A percentile compares a stretch with the other conserved stretches of the same genome.
Evolutionary conservation across 495 filamentous ascomycete genomes (phyloP).

Genomic region (Hypomontagnella monticulosa): DNA sequence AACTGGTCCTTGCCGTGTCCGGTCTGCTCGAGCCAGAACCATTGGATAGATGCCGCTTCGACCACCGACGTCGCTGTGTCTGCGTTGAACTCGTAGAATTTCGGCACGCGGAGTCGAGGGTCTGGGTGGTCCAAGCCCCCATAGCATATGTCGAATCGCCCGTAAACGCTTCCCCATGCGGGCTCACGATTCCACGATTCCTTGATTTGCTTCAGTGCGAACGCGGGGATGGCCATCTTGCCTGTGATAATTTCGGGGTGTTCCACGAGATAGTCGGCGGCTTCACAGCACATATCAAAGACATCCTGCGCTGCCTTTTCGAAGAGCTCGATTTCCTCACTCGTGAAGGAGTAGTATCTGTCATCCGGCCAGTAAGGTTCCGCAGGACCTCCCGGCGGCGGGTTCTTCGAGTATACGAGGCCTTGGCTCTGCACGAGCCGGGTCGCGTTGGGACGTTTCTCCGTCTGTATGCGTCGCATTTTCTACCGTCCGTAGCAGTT

Average conservation of each 20-base stretch:
- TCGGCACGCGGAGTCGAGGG: conserved; percentile 11
- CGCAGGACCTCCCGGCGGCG: neutral
- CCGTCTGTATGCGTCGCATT: conserved; percentile 11
- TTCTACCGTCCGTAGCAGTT: neutral
- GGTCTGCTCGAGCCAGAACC: conserved; percentile 20
- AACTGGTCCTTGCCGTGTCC: conserved; percentile 17
- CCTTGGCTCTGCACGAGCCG: conserved; percentile 21
- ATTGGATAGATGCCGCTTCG: conserved; percentile 14
- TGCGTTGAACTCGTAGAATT: conserved; percentile 24
- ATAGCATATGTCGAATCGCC: conserved; percentile 19
- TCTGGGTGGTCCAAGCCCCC: conserved; percentile 16
- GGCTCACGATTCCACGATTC: conserved; percentile 11
- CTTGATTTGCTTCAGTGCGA: conserved; percentile 12
- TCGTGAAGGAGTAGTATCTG: conserved; percentile 17
- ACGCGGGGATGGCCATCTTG: conserved; percentile 15
- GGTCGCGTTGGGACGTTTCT: conserved; percentile 15
- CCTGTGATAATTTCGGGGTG: conserved; percentile 1
- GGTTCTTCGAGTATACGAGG: conserved; percentile 1
- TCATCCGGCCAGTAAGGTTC: conserved; percentile 17
- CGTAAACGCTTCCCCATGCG: conserved; percentile 9
- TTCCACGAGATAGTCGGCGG: conserved; percentile 4
- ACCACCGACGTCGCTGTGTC: conserved; percentile 11
- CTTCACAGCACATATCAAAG: conserved; percentile 22
- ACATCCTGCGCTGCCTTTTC: conserved; percentile 12
- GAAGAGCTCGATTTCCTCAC: conserved; percentile 6